Conservation (phyloP, 208 protist genomes). For the Leishmania gerbilli region DNA sequence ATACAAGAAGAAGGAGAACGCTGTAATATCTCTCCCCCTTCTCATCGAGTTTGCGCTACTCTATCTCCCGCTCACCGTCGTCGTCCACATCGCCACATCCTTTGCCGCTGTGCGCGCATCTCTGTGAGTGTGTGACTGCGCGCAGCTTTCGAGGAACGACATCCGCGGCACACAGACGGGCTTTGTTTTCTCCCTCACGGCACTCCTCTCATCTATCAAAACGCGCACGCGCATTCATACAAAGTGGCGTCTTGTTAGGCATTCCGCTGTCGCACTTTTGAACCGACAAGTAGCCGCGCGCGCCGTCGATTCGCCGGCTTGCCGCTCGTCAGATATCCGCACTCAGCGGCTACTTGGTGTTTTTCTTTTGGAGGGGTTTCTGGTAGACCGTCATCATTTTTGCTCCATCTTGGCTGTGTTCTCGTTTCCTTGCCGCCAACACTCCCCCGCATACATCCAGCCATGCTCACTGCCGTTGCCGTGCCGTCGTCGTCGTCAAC, state of each 20-base stretch:
- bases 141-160: neutral
- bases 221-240: neutral
- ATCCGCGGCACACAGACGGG: neutral
- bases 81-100: neutral
- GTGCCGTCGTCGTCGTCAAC: constrained; percentile 22
- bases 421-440: neutral
- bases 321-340: neutral
- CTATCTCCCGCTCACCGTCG: neutral
- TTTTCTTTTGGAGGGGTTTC: neutral
- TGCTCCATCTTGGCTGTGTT: neutral
- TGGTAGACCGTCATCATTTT: neutral
- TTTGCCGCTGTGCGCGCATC: neutral
- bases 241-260: neutral
- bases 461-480: constrained; percentile 30
- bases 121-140: neutral
- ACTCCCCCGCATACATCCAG: neutral
- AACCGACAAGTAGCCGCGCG: neutral
- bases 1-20: neutral
- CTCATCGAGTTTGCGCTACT: neutral
- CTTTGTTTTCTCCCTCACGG: neutral
- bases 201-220: neutral
- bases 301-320: neutral
- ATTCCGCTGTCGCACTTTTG: neutral
- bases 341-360: neutral
- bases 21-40: neutral